Evolutionary conservation across 441 rosid genomes (phyloP).

Genomic region (Theobroma grandiflorum): DNA sequence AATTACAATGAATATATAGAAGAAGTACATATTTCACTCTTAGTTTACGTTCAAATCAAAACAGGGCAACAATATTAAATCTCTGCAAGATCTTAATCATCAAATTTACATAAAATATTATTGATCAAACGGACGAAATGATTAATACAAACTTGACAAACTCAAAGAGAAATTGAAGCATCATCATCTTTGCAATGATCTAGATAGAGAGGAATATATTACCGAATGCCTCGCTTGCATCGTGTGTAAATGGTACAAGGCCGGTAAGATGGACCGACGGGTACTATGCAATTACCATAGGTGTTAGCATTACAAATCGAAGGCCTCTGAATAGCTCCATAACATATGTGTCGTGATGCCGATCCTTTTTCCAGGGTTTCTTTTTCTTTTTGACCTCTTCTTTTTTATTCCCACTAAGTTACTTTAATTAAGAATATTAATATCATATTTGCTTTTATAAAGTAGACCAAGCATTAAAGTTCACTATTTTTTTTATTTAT

Average conservation of each 20-base stretch:
- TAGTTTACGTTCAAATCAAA: neutral
- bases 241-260: neutral
- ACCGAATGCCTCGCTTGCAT: neutral
- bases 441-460: slow-evolving; percentile 4
- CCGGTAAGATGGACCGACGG: neutral
- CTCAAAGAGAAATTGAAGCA: neutral
- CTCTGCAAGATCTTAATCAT: neutral
- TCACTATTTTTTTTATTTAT: no score
- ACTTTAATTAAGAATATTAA: neutral
- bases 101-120: neutral
- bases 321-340: neutral
- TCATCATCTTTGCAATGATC: neutral
- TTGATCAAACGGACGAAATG: neutral
- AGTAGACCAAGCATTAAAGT: neutral
- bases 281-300: slow-evolving; percentile 12
- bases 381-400: neutral
- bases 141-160: neutral
- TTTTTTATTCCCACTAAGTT: neutral
- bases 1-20: no score
- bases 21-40: neutral
- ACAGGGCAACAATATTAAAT: neutral
- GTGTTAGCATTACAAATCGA: neutral
- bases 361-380: neutral
- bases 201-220: neutral
- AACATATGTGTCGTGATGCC: neutral